These are phyloP conservation scores for Caryopteris hybrid DNA, from an alignment of 305 asterid species.

Conservation along the genomic window DNA sequence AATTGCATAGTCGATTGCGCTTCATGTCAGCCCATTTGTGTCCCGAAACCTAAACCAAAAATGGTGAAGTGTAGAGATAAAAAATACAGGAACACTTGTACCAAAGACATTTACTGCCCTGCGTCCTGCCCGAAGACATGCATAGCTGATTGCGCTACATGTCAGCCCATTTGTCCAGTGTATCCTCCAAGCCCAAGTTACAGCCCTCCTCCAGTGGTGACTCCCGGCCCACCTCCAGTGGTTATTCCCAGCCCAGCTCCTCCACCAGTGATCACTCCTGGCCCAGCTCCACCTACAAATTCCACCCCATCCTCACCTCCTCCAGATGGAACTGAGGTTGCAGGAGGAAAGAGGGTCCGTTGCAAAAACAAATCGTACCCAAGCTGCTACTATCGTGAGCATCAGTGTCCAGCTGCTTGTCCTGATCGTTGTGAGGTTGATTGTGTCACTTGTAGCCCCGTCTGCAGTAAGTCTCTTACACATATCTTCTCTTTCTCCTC, in stretches of 20 bases:
- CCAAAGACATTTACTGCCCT: constrained; percentile 29
- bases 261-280: not conserved
- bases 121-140: constrained; percentile 29
- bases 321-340: constrained; percentile 38
- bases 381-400: constrained; percentile 43
- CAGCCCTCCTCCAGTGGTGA: constrained; percentile 26
- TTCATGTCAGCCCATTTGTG: constrained; percentile 36
- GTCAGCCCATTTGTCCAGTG: constrained; percentile 25
- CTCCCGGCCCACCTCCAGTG: not conserved
- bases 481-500: not conserved
- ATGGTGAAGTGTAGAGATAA: constrained; percentile 23
- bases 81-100: constrained; percentile 18
- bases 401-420: constrained; percentile 57
- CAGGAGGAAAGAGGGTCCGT: constrained; percentile 45
- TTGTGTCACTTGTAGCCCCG: constrained; percentile 76
- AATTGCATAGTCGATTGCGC: constrained; percentile 39
- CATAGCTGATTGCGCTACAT: constrained; percentile 21
- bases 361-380: constrained; percentile 49
- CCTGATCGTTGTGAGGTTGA: constrained; percentile 61
- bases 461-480: constrained; percentile 50
- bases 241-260: constrained; percentile 9
- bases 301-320: constrained; percentile 24
- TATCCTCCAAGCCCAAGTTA: constrained; percentile 10
- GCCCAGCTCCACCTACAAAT: constrained; percentile 2
- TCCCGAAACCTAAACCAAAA: constrained; percentile 17